Evolutionary conservation across 192 early-diverging fungal genomes (phyloP).

Genomic region (Geosiphon pyriformis): DNA sequence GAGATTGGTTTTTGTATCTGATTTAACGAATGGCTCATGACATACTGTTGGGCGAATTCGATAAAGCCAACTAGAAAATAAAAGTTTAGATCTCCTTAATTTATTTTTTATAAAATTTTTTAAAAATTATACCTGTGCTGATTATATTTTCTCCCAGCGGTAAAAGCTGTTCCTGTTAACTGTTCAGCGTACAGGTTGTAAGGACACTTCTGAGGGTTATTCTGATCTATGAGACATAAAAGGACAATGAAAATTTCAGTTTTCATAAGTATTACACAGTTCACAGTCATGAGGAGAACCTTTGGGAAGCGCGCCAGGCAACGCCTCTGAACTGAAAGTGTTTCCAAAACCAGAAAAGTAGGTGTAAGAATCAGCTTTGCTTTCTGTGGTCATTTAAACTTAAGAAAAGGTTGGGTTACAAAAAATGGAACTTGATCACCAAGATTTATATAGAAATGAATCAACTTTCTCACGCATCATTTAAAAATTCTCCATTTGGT

Average conservation of each 20-base stretch:
- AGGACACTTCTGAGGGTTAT: conserved; percentile 86
- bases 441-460: not conserved
- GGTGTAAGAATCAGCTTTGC: conserved; percentile 36
- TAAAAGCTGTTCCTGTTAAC: conserved; percentile 89
- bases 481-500: not conserved
- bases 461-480: not conserved
- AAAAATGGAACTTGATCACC: not conserved
- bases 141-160: conserved; percentile 73
- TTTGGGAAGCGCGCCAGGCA: conserved; percentile 75
- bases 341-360: conserved; percentile 88
- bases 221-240: conserved; percentile 54
- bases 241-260: not conserved
- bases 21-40: conserved; percentile 65
- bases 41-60: conserved; percentile 88
- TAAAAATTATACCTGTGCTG: conserved; percentile 55
- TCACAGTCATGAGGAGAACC: conserved; percentile 37
- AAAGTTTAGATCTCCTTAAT: not conserved
- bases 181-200: conserved; percentile 93
- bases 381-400: not conserved
- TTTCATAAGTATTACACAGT: not conserved
- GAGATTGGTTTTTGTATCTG: conserved; percentile 29
- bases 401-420: no score
- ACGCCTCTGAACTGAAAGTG: conserved; percentile 79
- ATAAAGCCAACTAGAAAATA: conserved; percentile 78
- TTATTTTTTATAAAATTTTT: not conserved